phyloP scores from a whole-genome alignment of 106 monocot species.

The Acanthochlamys bracteata region DNA sequence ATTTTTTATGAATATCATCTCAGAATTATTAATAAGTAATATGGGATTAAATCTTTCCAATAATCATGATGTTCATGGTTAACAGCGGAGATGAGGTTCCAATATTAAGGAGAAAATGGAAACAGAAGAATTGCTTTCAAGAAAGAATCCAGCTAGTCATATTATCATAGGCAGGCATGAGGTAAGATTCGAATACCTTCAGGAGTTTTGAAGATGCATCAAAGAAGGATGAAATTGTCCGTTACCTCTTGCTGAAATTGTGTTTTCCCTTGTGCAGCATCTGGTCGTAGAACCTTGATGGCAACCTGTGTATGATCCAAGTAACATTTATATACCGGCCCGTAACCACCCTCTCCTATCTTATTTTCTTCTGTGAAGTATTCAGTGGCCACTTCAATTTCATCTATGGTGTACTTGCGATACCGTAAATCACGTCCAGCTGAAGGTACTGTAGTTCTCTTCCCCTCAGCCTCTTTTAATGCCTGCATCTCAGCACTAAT shows the following conservation, averaged over 20 bases:
- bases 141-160: no score
- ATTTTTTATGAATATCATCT: no score
- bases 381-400: slow-evolving; percentile 67
- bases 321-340: slow-evolving; percentile 47
- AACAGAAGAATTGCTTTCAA: no score
- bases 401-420: slow-evolving; percentile 66
- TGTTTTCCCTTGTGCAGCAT: slow-evolving; percentile 49
- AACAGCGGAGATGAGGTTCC: no score
- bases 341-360: slow-evolving; percentile 71
- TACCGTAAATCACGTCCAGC: slow-evolving; percentile 24
- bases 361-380: slow-evolving; percentile 39
- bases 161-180: no score
- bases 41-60: background rate
- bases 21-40: no score
- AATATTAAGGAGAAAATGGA: no score
- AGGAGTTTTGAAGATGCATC: no score
- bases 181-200: no score
- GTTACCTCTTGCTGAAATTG: slow-evolving; percentile 68
- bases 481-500: slow-evolving; percentile 57
- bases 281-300: slow-evolving; percentile 46
- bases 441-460: slow-evolving; percentile 14
- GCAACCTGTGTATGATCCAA: slow-evolving; percentile 62
- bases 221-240: no score
- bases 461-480: slow-evolving; percentile 48
- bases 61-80: no score